phyloP scores from a whole-genome alignment of 176 grass and related monocot species.

The Sorghum bicolor region Sorghum_bicolor_NCBIv3 NC_012879.2:23779001-23779500 shows the following conservation, averaged over 20 bases:
- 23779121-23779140: neutral
- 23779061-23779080: neutral
- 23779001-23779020: constrained; percentile 87
- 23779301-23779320: constrained; percentile 60
- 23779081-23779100: neutral
- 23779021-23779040: constrained; percentile 68
- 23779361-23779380: no score
- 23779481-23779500: constrained; percentile 84
- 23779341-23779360: no score
- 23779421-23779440: neutral
- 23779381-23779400: no score
- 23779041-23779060: neutral
- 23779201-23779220: constrained; percentile 52
- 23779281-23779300: constrained; percentile 79
- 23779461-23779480: constrained; percentile 68
- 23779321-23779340: no score
- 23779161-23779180: constrained; percentile 58
- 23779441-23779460: constrained; percentile 72
- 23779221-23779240: constrained; percentile 78
- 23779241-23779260: constrained; percentile 71
- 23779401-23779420: neutral
- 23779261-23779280: constrained; percentile 85
- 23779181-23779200: constrained; percentile 69
- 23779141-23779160: constrained; percentile 69
- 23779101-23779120: neutral